Evolutionary conservation across 2,329 filamentous ascomycete species (phyloP).

Genomic region (Xylariaceae sp.): DNA sequence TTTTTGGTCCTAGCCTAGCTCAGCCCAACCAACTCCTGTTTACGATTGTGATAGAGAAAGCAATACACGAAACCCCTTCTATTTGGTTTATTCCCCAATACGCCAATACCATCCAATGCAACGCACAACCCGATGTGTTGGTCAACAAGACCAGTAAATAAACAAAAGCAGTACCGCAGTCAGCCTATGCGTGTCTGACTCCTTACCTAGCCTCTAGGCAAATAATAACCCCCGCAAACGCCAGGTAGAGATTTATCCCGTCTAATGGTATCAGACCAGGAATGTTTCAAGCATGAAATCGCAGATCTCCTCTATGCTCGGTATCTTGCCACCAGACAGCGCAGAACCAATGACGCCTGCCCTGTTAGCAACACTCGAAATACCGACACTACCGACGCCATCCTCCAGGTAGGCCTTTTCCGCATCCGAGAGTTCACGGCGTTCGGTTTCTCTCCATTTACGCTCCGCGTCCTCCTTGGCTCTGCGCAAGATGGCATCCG

Average conservation of each 20-base stretch:
- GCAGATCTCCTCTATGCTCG: constrained; percentile 30
- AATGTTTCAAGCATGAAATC: constrained; percentile 32
- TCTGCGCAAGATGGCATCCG: constrained; percentile 61
- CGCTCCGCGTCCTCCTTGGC: constrained; percentile 69
- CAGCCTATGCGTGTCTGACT: neutral
- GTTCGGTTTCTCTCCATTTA: constrained; percentile 65
- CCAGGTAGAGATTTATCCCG: constrained; percentile 1
- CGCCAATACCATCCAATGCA: constrained; percentile 16
- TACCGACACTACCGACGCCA: constrained; percentile 35
- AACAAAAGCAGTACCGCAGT: neutral
- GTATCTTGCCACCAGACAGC: constrained; percentile 23
- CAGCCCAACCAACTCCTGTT: neutral
- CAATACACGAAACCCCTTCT: neutral
- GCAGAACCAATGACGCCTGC: constrained; percentile 17
- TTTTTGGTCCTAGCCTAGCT: neutral
- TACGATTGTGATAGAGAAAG: neutral
- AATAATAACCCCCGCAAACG: neutral
- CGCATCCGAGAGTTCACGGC: constrained; percentile 49
- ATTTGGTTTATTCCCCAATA: neutral
- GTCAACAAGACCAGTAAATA: neutral
- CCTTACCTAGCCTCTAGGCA: neutral
- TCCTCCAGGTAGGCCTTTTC: constrained; percentile 57
- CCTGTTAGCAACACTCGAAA: neutral
- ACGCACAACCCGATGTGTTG: neutral
- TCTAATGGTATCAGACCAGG: constrained; percentile 25